Evolutionary conservation across 2,329 filamentous ascomycete genomes (phyloP).

Genomic region (Rachicladosporium sp.): DNA sequence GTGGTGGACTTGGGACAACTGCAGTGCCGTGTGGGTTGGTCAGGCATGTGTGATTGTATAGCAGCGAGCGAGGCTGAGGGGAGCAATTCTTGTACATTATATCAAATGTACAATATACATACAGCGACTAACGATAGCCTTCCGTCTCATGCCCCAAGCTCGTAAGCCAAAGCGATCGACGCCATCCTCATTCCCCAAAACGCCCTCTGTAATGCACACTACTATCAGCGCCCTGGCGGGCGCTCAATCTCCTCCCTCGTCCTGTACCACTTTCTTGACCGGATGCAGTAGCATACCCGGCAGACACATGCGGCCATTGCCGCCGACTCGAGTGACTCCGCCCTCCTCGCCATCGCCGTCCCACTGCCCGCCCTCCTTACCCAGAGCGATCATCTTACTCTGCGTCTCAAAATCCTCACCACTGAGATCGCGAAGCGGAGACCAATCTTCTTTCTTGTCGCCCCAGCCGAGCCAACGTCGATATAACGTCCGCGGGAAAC

Average conservation of each 20-base stretch:
- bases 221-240: too few species aligned
- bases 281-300: slow-evolving; percentile 36
- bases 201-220: too few species aligned
- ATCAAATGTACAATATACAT: too few species aligned
- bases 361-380: slow-evolving; percentile 24
- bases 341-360: slow-evolving; percentile 19
- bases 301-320: slow-evolving; percentile 38
- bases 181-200: too few species aligned
- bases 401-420: slow-evolving; percentile 29
- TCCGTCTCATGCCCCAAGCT: too few species aligned
- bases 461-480: slow-evolving; percentile 73
- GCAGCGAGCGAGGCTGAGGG: too few species aligned
- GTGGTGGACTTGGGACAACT: too few species aligned
- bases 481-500: slow-evolving; percentile 72
- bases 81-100: too few species aligned
- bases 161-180: too few species aligned
- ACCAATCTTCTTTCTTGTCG: slow-evolving; percentile 66
- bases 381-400: slow-evolving; percentile 10
- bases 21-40: too few species aligned
- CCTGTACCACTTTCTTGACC: slow-evolving; percentile 35
- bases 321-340: slow-evolving; percentile 28
- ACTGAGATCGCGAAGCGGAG: slow-evolving; percentile 56
- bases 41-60: too few species aligned
- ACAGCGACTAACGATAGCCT: too few species aligned
- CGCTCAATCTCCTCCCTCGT: slow-evolving; percentile 21